A percentile compares a stretch with the other conserved stretches of the same genome.
Evolutionary conservation across 1,139 yeast genomes (phyloP).

Genomic region (Candida sojae): DNA sequence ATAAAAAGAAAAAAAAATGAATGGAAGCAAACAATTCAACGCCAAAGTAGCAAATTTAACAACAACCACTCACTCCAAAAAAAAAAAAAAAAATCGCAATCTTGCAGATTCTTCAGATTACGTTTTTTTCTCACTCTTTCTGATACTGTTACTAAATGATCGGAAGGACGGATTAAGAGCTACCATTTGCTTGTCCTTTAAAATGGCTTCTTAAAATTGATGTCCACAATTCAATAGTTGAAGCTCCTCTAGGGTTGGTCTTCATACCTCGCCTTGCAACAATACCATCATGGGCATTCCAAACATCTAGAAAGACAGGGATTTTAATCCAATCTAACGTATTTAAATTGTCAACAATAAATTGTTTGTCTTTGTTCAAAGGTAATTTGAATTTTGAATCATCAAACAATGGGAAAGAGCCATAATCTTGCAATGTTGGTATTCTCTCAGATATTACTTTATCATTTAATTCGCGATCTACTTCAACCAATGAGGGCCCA

Average conservation of each 20-base stretch:
- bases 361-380: slow-evolving; percentile 40
- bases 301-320: slow-evolving; percentile 62
- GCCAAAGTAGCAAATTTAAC: no score
- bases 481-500: slow-evolving; percentile 13
- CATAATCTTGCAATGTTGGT: slow-evolving; percentile 21
- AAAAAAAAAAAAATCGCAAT: background rate
- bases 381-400: slow-evolving; percentile 28
- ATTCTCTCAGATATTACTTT: slow-evolving; percentile 20
- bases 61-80: no score
- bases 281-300: slow-evolving; percentile 75
- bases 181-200: slow-evolving; percentile 6
- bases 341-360: slow-evolving; percentile 53
- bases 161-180: background rate
- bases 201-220: slow-evolving; percentile 43
- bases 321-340: slow-evolving; percentile 63
- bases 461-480: slow-evolving; percentile 31
- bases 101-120: background rate
- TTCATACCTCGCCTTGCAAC: slow-evolving; percentile 66
- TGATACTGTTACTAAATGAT: no score
- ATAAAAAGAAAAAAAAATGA: background rate
- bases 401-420: slow-evolving; percentile 31
- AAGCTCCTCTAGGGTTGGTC: slow-evolving; percentile 55
- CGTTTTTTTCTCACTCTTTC: no score
- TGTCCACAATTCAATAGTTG: slow-evolving; percentile 55
- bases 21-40: no score